Percentiles rank a stretch among this genome's conserved stretches.
Evolutionary conservation across 768 basidiomycete genomes (phyloP).

Genomic region (Sarcomyxa edulis): DNA sequence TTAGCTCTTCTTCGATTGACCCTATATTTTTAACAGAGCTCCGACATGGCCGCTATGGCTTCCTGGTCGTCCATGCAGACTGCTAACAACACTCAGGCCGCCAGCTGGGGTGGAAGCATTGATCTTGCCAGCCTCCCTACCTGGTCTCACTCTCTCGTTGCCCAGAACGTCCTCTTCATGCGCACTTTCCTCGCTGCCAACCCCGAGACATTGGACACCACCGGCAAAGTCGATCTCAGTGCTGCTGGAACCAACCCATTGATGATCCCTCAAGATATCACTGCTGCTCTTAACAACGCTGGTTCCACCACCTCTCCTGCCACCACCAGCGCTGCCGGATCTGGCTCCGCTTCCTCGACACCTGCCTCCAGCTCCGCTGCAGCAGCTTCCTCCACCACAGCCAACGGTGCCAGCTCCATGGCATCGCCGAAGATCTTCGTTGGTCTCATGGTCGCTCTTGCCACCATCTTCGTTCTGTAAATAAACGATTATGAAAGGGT

Average conservation of each 20-base stretch:
- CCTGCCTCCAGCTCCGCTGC: conserved; percentile 18
- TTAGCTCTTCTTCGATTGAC: neutral
- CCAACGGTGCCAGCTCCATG: conserved; percentile 41
- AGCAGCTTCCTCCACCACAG: conserved; percentile 16
- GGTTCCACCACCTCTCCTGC: conserved; percentile 15
- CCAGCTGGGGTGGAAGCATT: conserved; percentile 59
- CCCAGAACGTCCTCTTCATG: conserved; percentile 51
- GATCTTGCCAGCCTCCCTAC: conserved; percentile 50
- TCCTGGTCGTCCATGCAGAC: conserved; percentile 46
- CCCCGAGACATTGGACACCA: conserved; percentile 42
- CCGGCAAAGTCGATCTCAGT: conserved; percentile 49
- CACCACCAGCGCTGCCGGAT: conserved; percentile 15
- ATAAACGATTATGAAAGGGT: no score
- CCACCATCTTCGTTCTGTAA: conserved; percentile 48
- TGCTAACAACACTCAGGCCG: conserved; percentile 38
- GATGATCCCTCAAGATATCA: conserved; percentile 57
- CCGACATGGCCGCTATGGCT: conserved; percentile 52
- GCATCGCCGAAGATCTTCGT: conserved; percentile 46
- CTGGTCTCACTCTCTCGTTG: conserved; percentile 44
- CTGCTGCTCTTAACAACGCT: conserved; percentile 35
- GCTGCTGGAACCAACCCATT: conserved; percentile 37
- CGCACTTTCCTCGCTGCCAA: conserved; percentile 41
- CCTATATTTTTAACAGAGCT: conserved; percentile 30
- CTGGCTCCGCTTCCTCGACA: conserved; percentile 9
- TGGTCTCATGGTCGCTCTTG: conserved; percentile 38